Evolutionary conservation across 2,329 filamentous ascomycete species (phyloP).

Genomic region (Grosmannia huntii): DNA sequence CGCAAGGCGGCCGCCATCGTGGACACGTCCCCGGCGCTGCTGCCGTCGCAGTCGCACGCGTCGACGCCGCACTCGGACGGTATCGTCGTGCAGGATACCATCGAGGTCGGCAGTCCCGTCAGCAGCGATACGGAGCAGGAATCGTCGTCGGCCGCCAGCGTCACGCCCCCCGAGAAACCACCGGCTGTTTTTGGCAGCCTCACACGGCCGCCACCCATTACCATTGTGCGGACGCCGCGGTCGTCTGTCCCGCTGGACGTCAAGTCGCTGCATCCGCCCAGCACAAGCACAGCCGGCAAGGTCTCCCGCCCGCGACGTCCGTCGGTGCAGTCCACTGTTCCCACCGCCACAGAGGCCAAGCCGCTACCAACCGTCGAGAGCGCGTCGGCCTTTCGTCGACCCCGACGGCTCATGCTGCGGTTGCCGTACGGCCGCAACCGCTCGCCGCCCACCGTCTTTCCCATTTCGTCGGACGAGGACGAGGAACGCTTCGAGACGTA

Average conservation of each 20-base stretch:
- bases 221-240: neutral
- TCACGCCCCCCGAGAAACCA: constrained; percentile 1
- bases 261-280: neutral
- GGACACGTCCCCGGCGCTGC: neutral
- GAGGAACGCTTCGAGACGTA: constrained; percentile 6
- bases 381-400: neutral
- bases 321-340: neutral
- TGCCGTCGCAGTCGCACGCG: neutral
- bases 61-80: constrained; percentile 21
- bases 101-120: constrained; percentile 35
- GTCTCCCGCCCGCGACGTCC: neutral
- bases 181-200: neutral
- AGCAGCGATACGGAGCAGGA: constrained; percentile 19
- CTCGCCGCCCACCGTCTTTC: constrained; percentile 7
- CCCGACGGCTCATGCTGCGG: constrained; percentile 8
- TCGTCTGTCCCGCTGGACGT: neutral
- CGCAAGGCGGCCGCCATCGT: neutral
- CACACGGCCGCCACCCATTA: neutral
- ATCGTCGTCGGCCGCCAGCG: constrained; percentile 12
- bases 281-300: neutral
- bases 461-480: constrained; percentile 5
- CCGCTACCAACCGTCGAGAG: neutral
- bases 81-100: constrained; percentile 44
- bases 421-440: constrained; percentile 5
- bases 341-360: neutral